A percentile compares a stretch with the other conserved stretches of the same genome.
Conservation (phyloP, 768 basidiomycete genomes). For the Suillus placidus region DNA sequence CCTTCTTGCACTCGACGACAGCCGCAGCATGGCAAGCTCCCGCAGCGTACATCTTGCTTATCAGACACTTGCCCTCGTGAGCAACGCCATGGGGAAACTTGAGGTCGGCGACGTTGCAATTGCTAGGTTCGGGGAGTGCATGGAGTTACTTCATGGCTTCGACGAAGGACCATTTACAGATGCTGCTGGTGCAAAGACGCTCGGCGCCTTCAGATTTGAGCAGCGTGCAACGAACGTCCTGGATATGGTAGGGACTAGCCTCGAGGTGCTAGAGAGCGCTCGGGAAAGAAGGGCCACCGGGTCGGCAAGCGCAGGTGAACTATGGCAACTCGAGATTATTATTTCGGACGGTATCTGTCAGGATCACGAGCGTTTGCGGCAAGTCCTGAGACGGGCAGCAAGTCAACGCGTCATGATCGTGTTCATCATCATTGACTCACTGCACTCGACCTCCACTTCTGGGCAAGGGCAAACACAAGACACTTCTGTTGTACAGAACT, state of each 20-base stretch:
- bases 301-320: conserved; percentile 59
- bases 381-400: conserved; percentile 78
- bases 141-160: conserved; percentile 90
- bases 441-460: conserved; percentile 51
- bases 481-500: conserved; percentile 50
- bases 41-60: conserved; percentile 80
- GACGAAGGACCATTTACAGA: conserved; percentile 81
- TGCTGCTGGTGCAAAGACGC: conserved; percentile 75
- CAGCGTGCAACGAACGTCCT: conserved; percentile 90
- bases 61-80: conserved; percentile 89
- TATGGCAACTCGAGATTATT: conserved; percentile 98
- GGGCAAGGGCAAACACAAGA: conserved; percentile 3
- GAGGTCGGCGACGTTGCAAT: conserved; percentile 96
- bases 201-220: conserved; percentile 85
- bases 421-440: conserved; percentile 92
- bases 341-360: conserved; percentile 99
- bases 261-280: conserved; percentile 74
- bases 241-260: conserved; percentile 76
- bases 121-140: conserved; percentile 84
- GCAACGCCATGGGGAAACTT: conserved; percentile 85
- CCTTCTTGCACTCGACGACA: conserved; percentile 93
- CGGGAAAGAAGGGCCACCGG: conserved; percentile 67
- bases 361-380: conserved; percentile 84
- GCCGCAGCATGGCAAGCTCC: conserved; percentile 76
- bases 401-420: conserved; percentile 94